Evolutionary conservation across 495 filamentous ascomycete genomes (phyloP).

Genomic region (Neurospora sp.): DNA sequence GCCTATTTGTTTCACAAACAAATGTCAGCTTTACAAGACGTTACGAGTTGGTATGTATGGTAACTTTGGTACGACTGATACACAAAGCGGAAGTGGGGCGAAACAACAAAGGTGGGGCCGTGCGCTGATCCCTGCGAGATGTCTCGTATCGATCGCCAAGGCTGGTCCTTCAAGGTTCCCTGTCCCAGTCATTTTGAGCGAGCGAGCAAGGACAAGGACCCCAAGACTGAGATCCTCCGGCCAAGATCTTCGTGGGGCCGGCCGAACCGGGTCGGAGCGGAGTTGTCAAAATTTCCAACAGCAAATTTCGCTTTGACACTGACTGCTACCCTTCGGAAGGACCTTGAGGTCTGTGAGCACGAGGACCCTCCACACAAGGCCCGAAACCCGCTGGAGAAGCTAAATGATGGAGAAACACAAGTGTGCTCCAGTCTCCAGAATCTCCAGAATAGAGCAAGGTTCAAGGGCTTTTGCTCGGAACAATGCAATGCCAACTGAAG

Average conservation of each 20-base stretch:
- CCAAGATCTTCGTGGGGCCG: neutral
- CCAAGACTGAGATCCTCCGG: neutral
- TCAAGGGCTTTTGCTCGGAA: neutral
- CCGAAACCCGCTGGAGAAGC: neutral
- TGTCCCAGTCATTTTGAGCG: neutral
- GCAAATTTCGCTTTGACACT: neutral
- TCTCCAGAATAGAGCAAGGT: neutral
- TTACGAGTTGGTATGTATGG: neutral
- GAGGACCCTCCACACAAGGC: neutral
- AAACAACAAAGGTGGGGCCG: neutral
- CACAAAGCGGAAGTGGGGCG: constrained; percentile 3
- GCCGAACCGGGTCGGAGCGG: neutral
- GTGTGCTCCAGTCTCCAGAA: neutral
- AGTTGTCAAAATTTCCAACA: neutral
- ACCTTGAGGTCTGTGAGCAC: neutral
- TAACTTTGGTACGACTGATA: constrained; percentile 4
- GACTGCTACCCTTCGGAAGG: neutral
- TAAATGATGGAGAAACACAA: neutral
- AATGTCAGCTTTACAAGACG: neutral
- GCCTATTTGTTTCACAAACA: neutral
- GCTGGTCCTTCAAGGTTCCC: neutral
- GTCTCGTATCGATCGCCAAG: neutral
- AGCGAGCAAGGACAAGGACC: neutral
- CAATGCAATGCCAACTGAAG: neutral
- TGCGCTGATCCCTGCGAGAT: neutral